Conservation (phyloP, 306 rosid genomes). For the Rosa persica region DNA sequence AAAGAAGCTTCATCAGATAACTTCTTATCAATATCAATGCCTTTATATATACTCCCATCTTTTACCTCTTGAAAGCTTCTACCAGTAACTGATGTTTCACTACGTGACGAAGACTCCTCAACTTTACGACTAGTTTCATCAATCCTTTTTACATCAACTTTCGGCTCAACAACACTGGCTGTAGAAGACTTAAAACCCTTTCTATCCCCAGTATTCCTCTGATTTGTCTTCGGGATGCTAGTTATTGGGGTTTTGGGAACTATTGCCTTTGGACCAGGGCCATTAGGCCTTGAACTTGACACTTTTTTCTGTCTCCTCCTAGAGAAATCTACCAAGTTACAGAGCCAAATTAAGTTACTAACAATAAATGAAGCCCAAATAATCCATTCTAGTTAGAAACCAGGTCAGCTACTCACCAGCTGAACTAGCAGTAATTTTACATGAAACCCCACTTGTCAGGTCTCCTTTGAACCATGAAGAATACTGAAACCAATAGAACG, state of each 20-base stretch:
- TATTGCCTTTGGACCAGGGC: conserved; percentile 55
- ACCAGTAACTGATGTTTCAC: conserved; percentile 27
- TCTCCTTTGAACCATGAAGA: conserved; percentile 47
- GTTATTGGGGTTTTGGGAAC: conserved; percentile 37
- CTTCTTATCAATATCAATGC: conserved; percentile 26
- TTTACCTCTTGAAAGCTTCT: conserved; percentile 27
- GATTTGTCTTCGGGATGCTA: conserved; percentile 41
- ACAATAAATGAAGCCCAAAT: conserved; percentile 1
- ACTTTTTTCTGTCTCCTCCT: conserved; percentile 58
- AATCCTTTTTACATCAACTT: conserved; percentile 31
- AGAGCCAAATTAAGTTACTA: conserved; percentile 9
- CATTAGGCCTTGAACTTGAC: conserved; percentile 48
- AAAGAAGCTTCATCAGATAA: conserved; percentile 47
- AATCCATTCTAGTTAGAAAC: conserved; percentile 1
- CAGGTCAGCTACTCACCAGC: conserved; percentile 49
- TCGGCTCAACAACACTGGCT: conserved; percentile 36
- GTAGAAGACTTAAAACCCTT: conserved; percentile 45
- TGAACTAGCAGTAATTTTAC: conserved; percentile 50
- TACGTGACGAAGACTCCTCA: conserved; percentile 34
- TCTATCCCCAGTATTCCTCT: conserved; percentile 37
- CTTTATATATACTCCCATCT: conserved; percentile 34
- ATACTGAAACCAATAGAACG: conserved; percentile 42
- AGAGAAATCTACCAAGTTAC: conserved; percentile 53
- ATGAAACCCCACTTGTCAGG: conserved; percentile 42
- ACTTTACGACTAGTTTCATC: conserved; percentile 35